phyloP scores from a whole-genome alignment of 108 stramenopile genomes.

The Poteriospumella lacustris region DNA sequence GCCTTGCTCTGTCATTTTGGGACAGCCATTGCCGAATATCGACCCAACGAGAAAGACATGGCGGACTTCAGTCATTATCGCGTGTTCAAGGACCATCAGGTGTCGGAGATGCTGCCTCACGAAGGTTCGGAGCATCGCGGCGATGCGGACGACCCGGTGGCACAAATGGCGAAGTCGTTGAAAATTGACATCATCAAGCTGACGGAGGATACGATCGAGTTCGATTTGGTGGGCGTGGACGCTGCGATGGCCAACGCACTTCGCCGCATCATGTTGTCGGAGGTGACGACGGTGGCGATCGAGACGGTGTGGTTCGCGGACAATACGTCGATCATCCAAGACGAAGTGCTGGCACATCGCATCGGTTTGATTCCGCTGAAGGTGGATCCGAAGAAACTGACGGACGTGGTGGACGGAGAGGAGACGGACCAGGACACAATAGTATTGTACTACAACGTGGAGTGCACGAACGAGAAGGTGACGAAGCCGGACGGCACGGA shows the following conservation, averaged over 20 bases:
- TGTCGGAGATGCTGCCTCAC: not conserved
- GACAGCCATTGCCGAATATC: too few species aligned
- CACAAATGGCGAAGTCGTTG: too few species aligned
- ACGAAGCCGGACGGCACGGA: not conserved
- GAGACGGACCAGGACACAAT: constrained; percentile 76
- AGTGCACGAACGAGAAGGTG: constrained; percentile 35
- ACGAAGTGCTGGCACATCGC: constrained; percentile 52
- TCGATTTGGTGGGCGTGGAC: constrained; percentile 56
- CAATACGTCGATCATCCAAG: constrained; percentile 57
- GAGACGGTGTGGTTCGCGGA: constrained; percentile 53
- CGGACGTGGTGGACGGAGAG: constrained; percentile 35
- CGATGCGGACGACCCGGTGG: too few species aligned
- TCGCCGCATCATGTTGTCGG: constrained; percentile 55
- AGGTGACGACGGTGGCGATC: constrained; percentile 57
- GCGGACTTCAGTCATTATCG: not conserved
- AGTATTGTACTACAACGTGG: constrained; percentile 76
- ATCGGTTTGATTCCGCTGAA: constrained; percentile 50
- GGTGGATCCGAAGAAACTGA: constrained; percentile 50
- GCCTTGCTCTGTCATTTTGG: too few species aligned
- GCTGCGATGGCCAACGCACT: constrained; percentile 60
- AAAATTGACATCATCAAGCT: not conserved
- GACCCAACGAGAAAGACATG: too few species aligned
- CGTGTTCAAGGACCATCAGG: not conserved
- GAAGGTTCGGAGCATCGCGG: too few species aligned
- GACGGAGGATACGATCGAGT: constrained; percentile 35